Evolutionary conservation across 148 eudicot species (phyloP), one percentile per base, ranked within the genome.

Genomic region (Rhododendron vialii): DNA sequence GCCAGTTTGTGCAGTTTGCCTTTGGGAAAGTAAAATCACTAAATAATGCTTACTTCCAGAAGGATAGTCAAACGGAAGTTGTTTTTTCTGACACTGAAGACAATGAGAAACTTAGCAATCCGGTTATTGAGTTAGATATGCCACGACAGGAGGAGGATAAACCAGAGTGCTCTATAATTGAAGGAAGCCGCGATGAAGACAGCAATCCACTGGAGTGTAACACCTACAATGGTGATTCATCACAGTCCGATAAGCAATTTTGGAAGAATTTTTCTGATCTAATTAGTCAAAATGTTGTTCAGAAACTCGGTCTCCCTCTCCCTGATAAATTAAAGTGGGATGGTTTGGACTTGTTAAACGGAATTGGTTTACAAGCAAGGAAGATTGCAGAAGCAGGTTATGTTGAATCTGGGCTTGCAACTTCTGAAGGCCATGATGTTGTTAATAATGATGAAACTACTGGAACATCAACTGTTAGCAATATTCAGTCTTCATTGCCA

Each of bases 391-490:
- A 97, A 83, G 96, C 95, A 80, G 85, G 87, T 74, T 97, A 95
- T 93, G 86, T 97, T 63, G 96, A 97, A 88, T 93, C 98, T 41
- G 99, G 99, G 87, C 98, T 97, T 90, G 99, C 98, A 84, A 91
- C 93, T 77, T 93, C 98, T 45, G 80, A 89, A 78, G 82, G 82
- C 84, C 84, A 88, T 84, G 89, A 86, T 24, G 81, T 76, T 75
- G 80, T 8, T 81, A 85, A 87, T 75, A 88, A 83, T 85, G 88
- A 81, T 86, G 84, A 61, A 48, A 86, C 88, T 84, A 65, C 87
- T 73, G 88, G 85, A 38, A 81, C 88, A 43, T 82, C 81, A 55
- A 74, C 86, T 50, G 61, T 87, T 81, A 86, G 85, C 69, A 90
- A 59, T 81, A 87, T 86, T 55, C 93, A 90, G 87, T 87, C 95